Conservation (phyloP, 805 yeast genomes). For the Candida nitratophila region DNA sequence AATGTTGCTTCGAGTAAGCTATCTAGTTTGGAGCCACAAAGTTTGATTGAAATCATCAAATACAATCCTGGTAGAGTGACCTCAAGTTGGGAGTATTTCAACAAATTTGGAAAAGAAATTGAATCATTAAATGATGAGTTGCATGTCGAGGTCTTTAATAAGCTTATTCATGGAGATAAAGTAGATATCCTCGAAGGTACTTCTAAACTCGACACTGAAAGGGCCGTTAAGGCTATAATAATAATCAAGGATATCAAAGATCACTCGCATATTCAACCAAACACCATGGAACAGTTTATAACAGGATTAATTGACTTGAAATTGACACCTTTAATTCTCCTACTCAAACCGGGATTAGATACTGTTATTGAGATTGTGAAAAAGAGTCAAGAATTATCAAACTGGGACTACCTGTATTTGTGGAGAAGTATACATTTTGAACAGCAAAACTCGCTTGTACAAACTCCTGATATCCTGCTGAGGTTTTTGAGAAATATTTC, state of each 20-base stretch:
- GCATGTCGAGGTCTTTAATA: slow-evolving; percentile 11
- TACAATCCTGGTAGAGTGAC: slow-evolving; percentile 30
- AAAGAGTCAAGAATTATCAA: slow-evolving; percentile 6
- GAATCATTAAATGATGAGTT: slow-evolving; percentile 6
- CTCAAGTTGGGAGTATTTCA: slow-evolving; percentile 25
- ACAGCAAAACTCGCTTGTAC: neutral
- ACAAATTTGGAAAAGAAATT: neutral
- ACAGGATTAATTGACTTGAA: slow-evolving; percentile 13
- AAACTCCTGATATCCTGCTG: slow-evolving; percentile 1
- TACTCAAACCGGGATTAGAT: slow-evolving; percentile 6
- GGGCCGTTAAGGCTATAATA: slow-evolving; percentile 8
- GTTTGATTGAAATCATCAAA: slow-evolving; percentile 12
- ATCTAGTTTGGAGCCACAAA: neutral
- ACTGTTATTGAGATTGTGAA: slow-evolving; percentile 4
- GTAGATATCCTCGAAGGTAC: slow-evolving; percentile 16
- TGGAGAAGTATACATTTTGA: slow-evolving; percentile 8
- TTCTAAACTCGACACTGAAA: slow-evolving; percentile 7
- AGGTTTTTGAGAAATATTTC: slow-evolving; percentile 1
- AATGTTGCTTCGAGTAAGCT: slow-evolving; percentile 9
- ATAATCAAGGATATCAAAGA: slow-evolving; percentile 8
- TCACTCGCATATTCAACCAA: slow-evolving; percentile 7
- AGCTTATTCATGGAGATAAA: slow-evolving; percentile 16
- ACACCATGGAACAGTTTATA: slow-evolving; percentile 7
- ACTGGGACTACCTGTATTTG: slow-evolving; percentile 15
- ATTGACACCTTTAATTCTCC: slow-evolving; percentile 9